A percentile compares a stretch with the other conserved stretches of the same genome.
Conservation (phyloP, 2,329 filamentous ascomycete genomes). For the Lecanicillium sp. region DNA sequence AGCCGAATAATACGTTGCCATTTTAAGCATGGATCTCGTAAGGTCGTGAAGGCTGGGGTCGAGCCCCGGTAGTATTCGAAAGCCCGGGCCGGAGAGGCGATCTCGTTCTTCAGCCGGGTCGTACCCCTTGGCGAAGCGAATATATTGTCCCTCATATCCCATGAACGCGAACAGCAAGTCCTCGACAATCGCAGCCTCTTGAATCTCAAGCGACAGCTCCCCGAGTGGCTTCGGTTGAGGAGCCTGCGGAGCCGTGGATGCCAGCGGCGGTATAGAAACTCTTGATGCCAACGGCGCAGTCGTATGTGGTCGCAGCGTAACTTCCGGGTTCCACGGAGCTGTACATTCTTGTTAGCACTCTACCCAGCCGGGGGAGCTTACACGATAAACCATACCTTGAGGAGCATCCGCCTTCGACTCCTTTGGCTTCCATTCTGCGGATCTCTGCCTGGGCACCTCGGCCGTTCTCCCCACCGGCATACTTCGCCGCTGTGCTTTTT, state of each 20-base stretch:
- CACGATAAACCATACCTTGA: slow-evolving; percentile 32
- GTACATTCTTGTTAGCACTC: slow-evolving; percentile 16
- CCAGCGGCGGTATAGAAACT: slow-evolving; percentile 61
- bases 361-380: background rate
- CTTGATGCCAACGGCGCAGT: slow-evolving; percentile 64
- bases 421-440: slow-evolving; percentile 35
- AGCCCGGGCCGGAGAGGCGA: slow-evolving; percentile 73
- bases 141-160: slow-evolving; percentile 97
- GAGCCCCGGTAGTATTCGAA: slow-evolving; percentile 71
- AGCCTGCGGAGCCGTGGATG: slow-evolving; percentile 64
- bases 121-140: slow-evolving; percentile 77
- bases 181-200: slow-evolving; percentile 82
- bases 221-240: slow-evolving; percentile 63
- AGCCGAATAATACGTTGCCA: slow-evolving; percentile 88
- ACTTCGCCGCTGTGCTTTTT: slow-evolving; percentile 39
- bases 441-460: slow-evolving; percentile 32
- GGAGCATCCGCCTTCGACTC: slow-evolving; percentile 39
- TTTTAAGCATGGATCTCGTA: slow-evolving; percentile 80
- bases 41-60: slow-evolving; percentile 89
- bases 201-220: slow-evolving; percentile 67
- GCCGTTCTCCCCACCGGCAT: slow-evolving; percentile 28
- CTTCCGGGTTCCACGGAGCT: slow-evolving; percentile 72
- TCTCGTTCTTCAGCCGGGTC: slow-evolving; percentile 81
- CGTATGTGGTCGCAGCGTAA: slow-evolving; percentile 59
- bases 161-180: slow-evolving; percentile 93